A percentile compares a stretch with the other conserved stretches of the same genome.
Conservation (phyloP, 139 green algal species). For the Chlamydomonas schloesseri region DNA sequence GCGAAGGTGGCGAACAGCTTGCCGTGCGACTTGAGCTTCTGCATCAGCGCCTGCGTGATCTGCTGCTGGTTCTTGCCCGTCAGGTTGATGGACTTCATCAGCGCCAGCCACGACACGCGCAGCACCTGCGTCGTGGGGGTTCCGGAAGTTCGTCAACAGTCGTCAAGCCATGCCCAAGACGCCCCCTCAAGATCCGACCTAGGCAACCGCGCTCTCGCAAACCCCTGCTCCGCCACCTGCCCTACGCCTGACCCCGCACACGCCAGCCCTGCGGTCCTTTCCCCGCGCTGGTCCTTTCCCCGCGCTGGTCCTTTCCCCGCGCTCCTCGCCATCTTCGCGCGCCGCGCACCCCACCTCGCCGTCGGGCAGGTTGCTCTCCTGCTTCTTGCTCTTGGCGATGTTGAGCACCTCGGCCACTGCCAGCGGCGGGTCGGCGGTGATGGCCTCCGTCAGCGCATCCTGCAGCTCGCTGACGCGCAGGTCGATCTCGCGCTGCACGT, state of each 20-base stretch:
- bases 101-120: slow-evolving; percentile 81
- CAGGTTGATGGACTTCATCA: slow-evolving; percentile 85
- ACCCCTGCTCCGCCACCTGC: too few relatives aligned
- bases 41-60: slow-evolving; percentile 76
- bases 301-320: too few relatives aligned
- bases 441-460: slow-evolving; percentile 71
- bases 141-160: too few relatives aligned
- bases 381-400: slow-evolving; percentile 79
- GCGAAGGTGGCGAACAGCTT: slow-evolving; percentile 82
- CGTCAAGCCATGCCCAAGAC: too few relatives aligned
- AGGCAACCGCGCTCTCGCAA: too few relatives aligned
- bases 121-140: too few relatives aligned
- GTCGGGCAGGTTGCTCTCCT: slow-evolving; percentile 74
- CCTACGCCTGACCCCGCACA: too few relatives aligned
- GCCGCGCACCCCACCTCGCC: slow-evolving; percentile 12
- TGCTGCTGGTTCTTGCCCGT: slow-evolving; percentile 95
- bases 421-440: slow-evolving; percentile 72
- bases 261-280: too few relatives aligned
- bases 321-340: too few relatives aligned
- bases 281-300: too few relatives aligned
- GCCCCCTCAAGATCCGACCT: too few relatives aligned
- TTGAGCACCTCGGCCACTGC: slow-evolving; percentile 64
- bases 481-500: slow-evolving; percentile 86
- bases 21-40: slow-evolving; percentile 83
- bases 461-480: slow-evolving; percentile 83